Base-by-base conservation (phyloP, 176 grass and related monocot species). In the Carex parvula region DNA sequence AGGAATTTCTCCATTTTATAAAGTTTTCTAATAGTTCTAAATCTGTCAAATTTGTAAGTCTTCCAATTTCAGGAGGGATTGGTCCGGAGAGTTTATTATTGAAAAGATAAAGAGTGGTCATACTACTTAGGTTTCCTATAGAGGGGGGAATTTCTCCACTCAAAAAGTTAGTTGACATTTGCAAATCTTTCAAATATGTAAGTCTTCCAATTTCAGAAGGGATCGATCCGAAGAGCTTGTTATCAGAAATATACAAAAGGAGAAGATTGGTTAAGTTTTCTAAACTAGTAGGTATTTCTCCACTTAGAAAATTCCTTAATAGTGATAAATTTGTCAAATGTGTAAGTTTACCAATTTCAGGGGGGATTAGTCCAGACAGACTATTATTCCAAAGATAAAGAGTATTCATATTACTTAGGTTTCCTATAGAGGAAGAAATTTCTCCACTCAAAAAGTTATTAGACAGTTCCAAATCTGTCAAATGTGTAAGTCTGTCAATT, bases 401-500 rank as follows among this genome's bases (percentile, higher is more conserved):
- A 22, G 1, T 22, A 3, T 63, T 17, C 73, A n/a, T n/a, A n/a
- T n/a, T n/a, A n/a, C n/a, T n/a, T n/a, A n/a, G n/a, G n/a, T n/a
- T n/a, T n/a, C n/a, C n/a, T n/a, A n/a, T n/a, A n/a, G n/a, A n/a
- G n/a, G n/a, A n/a, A n/a, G n/a, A n/a, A n/a, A n/a, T n/a, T n/a
- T n/a, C 24, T 2, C 91, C 88, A 17, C 54, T 72, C 37, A 93
- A 78, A 48, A 15, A 3, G 18, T 92, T 92, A n/a, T n/a, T n/a
- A n/a, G n/a, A n/a, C n/a, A n/a, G n/a, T 14, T 53, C 46, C 48
- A 92, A 59, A 0, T 8, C n/a, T 3, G 0, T 60, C 11, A 92
- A 56, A 5, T 29, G 59, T 14, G 79, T 46, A 13, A 85, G 85
- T 16, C 21, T 87, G 33, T 79, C 82, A 0, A 92, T 4, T 20